Base-by-base conservation (phyloP, 495 filamentous ascomycete species). In the Sporormia fimetaria region DNA sequence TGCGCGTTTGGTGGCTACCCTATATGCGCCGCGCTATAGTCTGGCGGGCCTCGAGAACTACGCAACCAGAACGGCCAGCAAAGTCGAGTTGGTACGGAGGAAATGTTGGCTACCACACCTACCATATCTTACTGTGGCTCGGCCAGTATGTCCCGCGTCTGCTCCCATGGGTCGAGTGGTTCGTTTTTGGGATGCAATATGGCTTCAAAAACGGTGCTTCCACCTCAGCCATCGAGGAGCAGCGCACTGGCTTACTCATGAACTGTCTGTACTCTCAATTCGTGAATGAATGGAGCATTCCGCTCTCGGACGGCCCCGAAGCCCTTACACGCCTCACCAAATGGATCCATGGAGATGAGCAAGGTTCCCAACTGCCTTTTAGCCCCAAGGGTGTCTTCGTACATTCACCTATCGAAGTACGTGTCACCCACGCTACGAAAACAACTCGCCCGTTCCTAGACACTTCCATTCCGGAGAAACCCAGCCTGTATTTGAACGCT, bases 201-300 rank as follows among this genome's bases (percentile, higher is more conserved):
- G 87, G 87, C 24, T 94, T 93, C 67, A 51, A 65, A 3, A 75
- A 83, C 43, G 76, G 80, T 18, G 64, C 62, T 2, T 67, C 69
- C 29, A 82, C 73, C 14, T 65, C 67, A 31, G 92, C 80, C 15
- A 74, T 94, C n/a, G 78, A 94, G 63, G 76, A 78, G 14, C 77
- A 76, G 25, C 75, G 83, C 15, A 58, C 76, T 36, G 92, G 86
- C 6, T 68, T 98, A 41, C 66, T 94, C 30, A 86, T 98, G 82
- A 87, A 98, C 61, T 98, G 90, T 58, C 72, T 95, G 12, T 98
- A 92, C 63, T 86, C 79, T 15, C 90, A 98, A 58, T 92, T 85
- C 52, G 90, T 98, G 31, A 94, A 98, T 57, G 90, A 98, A 57
- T 98, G 90, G 90, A 87, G 88, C 3, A 71, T 98, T 33, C 90